phyloP scores from a whole-genome alignment of 1,284 basidiomycete species.

The Ceratobasidium sp. region DNA sequence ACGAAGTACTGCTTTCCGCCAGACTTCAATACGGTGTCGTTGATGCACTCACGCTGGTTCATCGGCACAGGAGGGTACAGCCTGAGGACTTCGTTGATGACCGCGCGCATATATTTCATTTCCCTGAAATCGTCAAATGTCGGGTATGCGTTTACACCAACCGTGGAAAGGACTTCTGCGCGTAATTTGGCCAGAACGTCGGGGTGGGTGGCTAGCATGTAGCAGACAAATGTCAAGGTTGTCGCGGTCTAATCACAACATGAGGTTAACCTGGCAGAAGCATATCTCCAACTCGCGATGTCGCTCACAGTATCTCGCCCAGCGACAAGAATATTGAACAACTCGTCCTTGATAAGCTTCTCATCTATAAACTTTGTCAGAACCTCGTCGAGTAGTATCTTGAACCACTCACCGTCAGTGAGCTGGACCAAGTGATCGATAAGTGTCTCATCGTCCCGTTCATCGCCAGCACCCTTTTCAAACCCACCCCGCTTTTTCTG shows the following conservation, averaged over 20 bases:
- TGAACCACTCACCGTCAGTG: slow-evolving; percentile 30
- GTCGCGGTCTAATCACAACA: slow-evolving; percentile 54
- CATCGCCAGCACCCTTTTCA: slow-evolving; percentile 44
- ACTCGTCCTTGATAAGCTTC: slow-evolving; percentile 66
- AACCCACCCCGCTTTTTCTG: slow-evolving; percentile 50
- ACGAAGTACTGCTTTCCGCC: slow-evolving; percentile 50
- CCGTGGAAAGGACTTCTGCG: slow-evolving; percentile 58
- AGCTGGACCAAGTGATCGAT: slow-evolving; percentile 59
- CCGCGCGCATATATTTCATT: slow-evolving; percentile 65
- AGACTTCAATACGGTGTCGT: slow-evolving; percentile 20
- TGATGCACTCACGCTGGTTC: slow-evolving; percentile 8
- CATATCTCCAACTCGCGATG: not conserved
- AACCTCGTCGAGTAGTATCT: not conserved
- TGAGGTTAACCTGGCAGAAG: not conserved
- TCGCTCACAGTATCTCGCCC: slow-evolving; percentile 68
- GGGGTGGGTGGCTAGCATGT: slow-evolving; percentile 62
- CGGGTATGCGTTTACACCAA: slow-evolving; percentile 57
- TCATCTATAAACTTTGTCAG: slow-evolving; percentile 23
- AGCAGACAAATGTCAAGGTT: slow-evolving; percentile 60
- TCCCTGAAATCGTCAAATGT: slow-evolving; percentile 61
- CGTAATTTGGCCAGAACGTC: slow-evolving; percentile 56
- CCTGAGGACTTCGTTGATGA: slow-evolving; percentile 58
- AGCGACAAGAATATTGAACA: slow-evolving; percentile 73
- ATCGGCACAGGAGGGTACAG: slow-evolving; percentile 63
- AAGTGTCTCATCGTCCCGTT: slow-evolving; percentile 61